Conservation (phyloP, 129 eudicot genomes). For the Saussurea involucrata region DNA sequence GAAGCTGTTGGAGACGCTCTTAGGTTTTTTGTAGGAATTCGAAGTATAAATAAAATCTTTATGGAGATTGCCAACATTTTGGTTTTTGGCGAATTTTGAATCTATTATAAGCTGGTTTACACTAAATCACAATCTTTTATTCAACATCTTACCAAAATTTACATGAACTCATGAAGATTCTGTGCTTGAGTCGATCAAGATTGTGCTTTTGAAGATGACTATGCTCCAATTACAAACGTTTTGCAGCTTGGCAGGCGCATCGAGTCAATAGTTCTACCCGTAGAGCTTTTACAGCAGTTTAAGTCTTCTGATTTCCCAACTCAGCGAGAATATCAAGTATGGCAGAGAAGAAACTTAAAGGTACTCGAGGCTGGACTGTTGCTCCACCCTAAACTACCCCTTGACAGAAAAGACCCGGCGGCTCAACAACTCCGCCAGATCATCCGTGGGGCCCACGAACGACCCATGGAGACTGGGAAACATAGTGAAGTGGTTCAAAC, state of each 20-base stretch:
- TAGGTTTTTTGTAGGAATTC: too few relatives aligned
- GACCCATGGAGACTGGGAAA: constrained; percentile 64
- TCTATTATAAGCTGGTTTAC: neutral
- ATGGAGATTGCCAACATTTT: neutral
- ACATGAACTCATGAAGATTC: neutral
- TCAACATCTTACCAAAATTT: neutral
- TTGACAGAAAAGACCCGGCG: constrained; percentile 42
- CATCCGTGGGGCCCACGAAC: constrained; percentile 42
- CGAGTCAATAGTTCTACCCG: constrained; percentile 70
- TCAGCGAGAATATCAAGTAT: constrained; percentile 58
- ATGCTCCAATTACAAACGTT: neutral
- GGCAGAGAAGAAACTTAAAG: constrained; percentile 73
- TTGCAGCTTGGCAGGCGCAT: constrained; percentile 80
- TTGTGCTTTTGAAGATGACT: constrained; percentile 7
- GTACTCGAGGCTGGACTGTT: constrained; percentile 80
- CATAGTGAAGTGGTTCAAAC: constrained; percentile 58
- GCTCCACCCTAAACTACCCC: constrained; percentile 61
- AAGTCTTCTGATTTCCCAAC: constrained; percentile 62
- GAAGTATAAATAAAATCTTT: neutral
- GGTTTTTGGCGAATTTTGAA: neutral
- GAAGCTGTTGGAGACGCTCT: too few relatives aligned
- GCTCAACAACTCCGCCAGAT: constrained; percentile 59
- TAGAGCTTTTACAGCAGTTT: constrained; percentile 69
- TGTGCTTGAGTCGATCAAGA: neutral
- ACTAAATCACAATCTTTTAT: neutral